Percentiles rank a stretch among this genome's conserved stretches.
Conservation (phyloP, 75 land plant species). For the Picea sitchensis region DNA sequence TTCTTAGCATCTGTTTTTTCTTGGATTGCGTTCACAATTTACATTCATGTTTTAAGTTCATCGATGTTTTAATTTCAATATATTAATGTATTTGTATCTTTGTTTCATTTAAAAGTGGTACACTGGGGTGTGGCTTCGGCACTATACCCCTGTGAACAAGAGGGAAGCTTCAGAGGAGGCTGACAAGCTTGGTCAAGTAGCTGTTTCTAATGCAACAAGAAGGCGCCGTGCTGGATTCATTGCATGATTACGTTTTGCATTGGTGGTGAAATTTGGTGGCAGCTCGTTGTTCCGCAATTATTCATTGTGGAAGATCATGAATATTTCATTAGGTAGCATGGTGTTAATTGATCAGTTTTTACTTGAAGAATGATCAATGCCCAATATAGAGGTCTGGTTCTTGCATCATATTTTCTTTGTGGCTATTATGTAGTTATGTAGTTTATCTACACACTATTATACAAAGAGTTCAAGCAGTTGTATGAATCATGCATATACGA, state of each 20-base stretch:
- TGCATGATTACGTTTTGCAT: neutral
- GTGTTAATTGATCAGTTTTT: too few species aligned
- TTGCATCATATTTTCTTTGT: too few species aligned
- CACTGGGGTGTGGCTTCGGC: conserved; percentile 87
- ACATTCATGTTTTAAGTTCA: neutral
- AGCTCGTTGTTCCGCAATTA: too few species aligned
- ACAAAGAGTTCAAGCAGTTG: too few species aligned
- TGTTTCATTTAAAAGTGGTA: conserved; percentile 59
- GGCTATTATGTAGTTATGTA: too few species aligned
- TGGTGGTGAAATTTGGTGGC: too few species aligned
- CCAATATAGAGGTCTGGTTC: too few species aligned
- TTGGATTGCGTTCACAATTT: neutral
- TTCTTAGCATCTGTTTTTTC: conserved; percentile 15
- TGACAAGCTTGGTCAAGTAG: conserved; percentile 65
- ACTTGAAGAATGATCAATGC: too few species aligned
- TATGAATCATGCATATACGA: too few species aligned
- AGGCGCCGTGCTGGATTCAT: conserved; percentile 68
- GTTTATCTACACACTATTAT: too few species aligned
- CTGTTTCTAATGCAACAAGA: conserved; percentile 88
- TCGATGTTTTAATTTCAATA: neutral
- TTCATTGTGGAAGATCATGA: too few species aligned
- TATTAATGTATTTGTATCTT: neutral
- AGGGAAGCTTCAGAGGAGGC: conserved; percentile 39
- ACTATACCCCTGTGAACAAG: conserved; percentile 59
- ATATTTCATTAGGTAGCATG: too few species aligned